Evolutionary conservation across 495 filamentous ascomycete species (phyloP).

Genomic region (Lophiotrema nucula): DNA sequence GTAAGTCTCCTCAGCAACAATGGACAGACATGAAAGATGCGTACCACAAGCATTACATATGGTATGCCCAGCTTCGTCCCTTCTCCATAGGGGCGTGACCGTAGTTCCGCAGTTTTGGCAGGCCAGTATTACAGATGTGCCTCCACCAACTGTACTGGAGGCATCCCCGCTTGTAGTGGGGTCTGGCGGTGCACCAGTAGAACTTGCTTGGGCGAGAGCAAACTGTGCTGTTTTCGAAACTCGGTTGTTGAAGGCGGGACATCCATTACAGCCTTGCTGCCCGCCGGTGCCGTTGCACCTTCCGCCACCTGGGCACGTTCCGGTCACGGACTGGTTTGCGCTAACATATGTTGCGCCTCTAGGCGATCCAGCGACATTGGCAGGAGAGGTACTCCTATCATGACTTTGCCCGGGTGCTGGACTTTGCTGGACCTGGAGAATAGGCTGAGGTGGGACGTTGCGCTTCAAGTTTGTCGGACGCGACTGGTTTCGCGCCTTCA

Average conservation of each 20-base stretch:
- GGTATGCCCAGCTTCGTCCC: slow-evolving; percentile 91
- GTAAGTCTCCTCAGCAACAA: no score
- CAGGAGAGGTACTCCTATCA: slow-evolving; percentile 44
- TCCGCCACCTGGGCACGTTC: slow-evolving; percentile 94
- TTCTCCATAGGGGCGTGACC: slow-evolving; percentile 92
- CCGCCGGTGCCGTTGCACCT: slow-evolving; percentile 96
- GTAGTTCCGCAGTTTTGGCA: slow-evolving; percentile 98
- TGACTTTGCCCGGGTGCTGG: slow-evolving; percentile 27
- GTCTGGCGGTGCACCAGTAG: slow-evolving; percentile 16
- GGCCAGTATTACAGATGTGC: slow-evolving; percentile 71
- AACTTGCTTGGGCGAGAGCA: slow-evolving; percentile 50
- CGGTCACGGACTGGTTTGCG: slow-evolving; percentile 66
- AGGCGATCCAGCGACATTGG: slow-evolving; percentile 32
- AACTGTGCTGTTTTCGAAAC: slow-evolving; percentile 82
- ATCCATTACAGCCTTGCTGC: slow-evolving; percentile 92
- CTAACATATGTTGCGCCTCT: slow-evolving; percentile 71
- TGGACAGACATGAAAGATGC: slow-evolving; percentile 48
- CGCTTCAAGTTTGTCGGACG: slow-evolving; percentile 87
- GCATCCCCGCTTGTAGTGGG: neutral
- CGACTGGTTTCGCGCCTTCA: slow-evolving; percentile 86
- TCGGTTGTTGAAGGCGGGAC: slow-evolving; percentile 95
- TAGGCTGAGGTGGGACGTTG: slow-evolving; percentile 17
- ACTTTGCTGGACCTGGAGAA: slow-evolving; percentile 14
- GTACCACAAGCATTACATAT: slow-evolving; percentile 98
- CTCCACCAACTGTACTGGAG: neutral